Conservation (phyloP, 257 asterid genomes). For the Linaria vulgaris region DNA sequence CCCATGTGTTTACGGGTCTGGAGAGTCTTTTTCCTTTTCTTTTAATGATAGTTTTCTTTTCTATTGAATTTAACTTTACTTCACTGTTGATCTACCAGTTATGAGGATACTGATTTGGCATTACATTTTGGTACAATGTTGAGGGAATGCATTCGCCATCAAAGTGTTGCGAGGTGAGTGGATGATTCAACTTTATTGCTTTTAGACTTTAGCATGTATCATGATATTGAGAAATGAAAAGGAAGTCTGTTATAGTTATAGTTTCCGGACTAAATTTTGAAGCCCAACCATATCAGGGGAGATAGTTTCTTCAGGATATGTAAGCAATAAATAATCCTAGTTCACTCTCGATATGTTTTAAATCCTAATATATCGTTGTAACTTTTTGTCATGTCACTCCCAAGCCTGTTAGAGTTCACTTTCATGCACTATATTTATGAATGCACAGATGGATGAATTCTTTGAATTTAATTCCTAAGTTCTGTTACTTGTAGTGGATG, state of each 20-base stretch:
- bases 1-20: not conserved
- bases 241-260: no score
- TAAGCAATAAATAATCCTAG: no score
- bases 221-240: no score
- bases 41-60: not conserved
- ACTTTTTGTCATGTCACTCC: no score
- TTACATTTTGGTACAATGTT: slow-evolving; percentile 94
- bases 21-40: slow-evolving; percentile 5
- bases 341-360: no score
- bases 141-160: slow-evolving; percentile 99
- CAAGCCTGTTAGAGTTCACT: no score
- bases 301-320: no score
- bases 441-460: not conserved
- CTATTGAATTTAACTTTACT: slow-evolving; percentile 26
- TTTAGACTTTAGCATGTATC: no score
- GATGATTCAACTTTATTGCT: not conserved
- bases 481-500: slow-evolving; percentile 1
- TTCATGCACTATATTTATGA: not conserved
- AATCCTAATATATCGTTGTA: no score
- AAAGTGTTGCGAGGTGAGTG: slow-evolving; percentile 85
- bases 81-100: slow-evolving; percentile 40
- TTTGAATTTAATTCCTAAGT: not conserved
- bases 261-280: no score
- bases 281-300: no score
- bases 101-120: slow-evolving; percentile 81